Conservation (phyloP, 768 basidiomycete genomes). For the Hericium alpestre region DNA sequence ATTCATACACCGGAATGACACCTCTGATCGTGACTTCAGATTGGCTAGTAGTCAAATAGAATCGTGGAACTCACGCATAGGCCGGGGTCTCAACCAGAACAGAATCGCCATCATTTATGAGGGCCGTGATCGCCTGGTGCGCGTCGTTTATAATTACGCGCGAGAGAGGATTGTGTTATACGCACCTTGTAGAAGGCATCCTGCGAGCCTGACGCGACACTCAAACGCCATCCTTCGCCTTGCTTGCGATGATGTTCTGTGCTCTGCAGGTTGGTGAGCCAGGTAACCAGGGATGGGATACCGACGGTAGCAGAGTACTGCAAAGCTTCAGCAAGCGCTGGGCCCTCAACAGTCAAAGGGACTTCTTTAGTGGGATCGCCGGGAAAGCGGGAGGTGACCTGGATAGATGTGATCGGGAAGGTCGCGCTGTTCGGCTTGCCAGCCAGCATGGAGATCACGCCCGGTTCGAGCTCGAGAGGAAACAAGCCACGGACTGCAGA, state of each 20-base stretch:
- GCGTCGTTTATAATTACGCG: neutral
- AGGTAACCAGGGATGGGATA: conserved; percentile 48
- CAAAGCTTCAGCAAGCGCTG: conserved; percentile 54
- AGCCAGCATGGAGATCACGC: conserved; percentile 72
- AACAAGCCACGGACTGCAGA: conserved; percentile 48
- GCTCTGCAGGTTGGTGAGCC: conserved; percentile 67
- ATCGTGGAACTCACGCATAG: conserved; percentile 43
- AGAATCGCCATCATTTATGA: conserved; percentile 75
- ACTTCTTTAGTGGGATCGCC: conserved; percentile 33
- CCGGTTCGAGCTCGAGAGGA: conserved; percentile 69
- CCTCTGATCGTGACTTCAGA: conserved; percentile 31
- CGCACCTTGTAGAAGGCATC: conserved; percentile 80
- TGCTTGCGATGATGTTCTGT: conserved; percentile 50
- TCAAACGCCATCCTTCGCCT: conserved; percentile 60
- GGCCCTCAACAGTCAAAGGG: conserved; percentile 41
- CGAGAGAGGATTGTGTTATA: neutral
- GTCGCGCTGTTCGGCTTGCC: conserved; percentile 88
- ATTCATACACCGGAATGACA: conserved; percentile 51
- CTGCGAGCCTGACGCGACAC: conserved; percentile 78
- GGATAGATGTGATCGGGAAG: conserved; percentile 83
- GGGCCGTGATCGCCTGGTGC: conserved; percentile 22
- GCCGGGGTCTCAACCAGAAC: conserved; percentile 77
- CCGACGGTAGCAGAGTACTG: conserved; percentile 76
- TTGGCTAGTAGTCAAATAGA: neutral
- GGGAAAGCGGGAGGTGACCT: conserved; percentile 46